Conservation (phyloP, 2,329 filamentous ascomycete species). For the Exophiala viscosa region DNA sequence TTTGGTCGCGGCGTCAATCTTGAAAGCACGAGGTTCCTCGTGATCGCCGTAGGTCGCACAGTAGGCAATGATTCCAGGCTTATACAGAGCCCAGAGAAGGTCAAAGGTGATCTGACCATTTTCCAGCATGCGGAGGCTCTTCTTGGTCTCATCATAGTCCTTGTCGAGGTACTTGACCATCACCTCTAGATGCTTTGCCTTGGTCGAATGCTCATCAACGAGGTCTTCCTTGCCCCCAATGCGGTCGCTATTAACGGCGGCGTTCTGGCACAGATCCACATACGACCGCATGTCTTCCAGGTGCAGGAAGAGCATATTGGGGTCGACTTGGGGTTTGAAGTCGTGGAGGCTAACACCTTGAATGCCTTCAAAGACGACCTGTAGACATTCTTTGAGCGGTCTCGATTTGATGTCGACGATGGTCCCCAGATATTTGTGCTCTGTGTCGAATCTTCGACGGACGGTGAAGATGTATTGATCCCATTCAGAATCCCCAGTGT, state of each 20-base stretch:
- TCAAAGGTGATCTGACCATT: conserved; percentile 66
- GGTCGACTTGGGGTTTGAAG: conserved; percentile 69
- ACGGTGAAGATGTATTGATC: conserved; percentile 81
- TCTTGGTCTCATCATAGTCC: conserved; percentile 75
- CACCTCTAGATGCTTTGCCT: conserved; percentile 58
- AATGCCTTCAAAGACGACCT: conserved; percentile 69
- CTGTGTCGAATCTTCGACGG: conserved; percentile 75
- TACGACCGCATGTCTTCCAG: conserved; percentile 69
- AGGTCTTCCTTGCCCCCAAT: too few species aligned
- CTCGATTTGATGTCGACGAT: conserved; percentile 80
- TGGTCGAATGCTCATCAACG: conserved; percentile 29
- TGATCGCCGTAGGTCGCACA: conserved; percentile 70
- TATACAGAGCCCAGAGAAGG: conserved; percentile 82
- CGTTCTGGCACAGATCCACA: conserved; percentile 30
- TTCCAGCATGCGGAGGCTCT: conserved; percentile 74
- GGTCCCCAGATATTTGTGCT: conserved; percentile 73
- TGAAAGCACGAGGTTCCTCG: conserved; percentile 78
- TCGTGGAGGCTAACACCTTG: conserved; percentile 77
- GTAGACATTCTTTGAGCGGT: conserved; percentile 65
- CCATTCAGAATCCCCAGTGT: conserved; percentile 63
- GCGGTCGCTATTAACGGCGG: background rate
- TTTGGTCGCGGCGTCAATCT: conserved; percentile 71
- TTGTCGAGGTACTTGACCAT: conserved; percentile 73
- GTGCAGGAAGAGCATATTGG: conserved; percentile 70
- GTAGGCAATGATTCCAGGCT: conserved; percentile 77